phyloP scores from a whole-genome alignment of 2,329 filamentous ascomycete genomes.

The Clarireedia paspali region DNA sequence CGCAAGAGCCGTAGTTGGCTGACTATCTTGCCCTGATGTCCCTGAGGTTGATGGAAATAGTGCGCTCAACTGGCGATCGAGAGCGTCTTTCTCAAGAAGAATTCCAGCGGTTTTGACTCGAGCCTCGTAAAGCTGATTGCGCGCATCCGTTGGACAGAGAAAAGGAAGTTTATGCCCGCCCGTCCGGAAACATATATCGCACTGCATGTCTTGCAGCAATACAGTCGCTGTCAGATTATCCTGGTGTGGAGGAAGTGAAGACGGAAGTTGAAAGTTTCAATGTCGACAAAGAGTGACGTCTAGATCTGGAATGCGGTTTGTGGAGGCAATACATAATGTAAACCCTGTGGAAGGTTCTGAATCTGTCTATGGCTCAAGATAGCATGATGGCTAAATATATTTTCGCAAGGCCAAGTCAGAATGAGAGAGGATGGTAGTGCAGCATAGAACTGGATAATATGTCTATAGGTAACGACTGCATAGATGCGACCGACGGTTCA shows the following conservation, averaged over 20 bases:
- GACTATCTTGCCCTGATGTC: background rate
- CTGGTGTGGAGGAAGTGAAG: conserved; percentile 1
- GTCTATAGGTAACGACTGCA: no score
- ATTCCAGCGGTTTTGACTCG: conserved; percentile 53
- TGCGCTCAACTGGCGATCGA: conserved; percentile 23
- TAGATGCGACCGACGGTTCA: no score
- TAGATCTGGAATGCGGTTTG: background rate
- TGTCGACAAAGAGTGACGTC: conserved; percentile 6
- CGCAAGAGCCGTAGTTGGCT: background rate
- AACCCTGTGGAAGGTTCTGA: background rate
- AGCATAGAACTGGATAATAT: no score
- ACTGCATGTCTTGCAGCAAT: conserved; percentile 46
- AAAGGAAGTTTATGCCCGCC: conserved; percentile 54
- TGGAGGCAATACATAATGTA: conserved; percentile 6
- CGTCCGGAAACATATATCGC: conserved; percentile 55
- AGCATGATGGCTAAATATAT: background rate
- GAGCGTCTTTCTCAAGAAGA: conserved; percentile 54
- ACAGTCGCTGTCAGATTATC: conserved; percentile 1
- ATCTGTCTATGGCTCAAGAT: no score
- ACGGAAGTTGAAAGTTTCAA: background rate
- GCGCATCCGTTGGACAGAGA: conserved; percentile 62
- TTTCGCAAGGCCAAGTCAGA: no score
- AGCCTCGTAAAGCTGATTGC: conserved; percentile 58
- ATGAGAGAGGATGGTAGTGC: no score
- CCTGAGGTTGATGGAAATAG: conserved; percentile 9